These are phyloP conservation scores for Camellia granthamiana DNA, from an alignment of 148 eudicot genomes.

Conservation along the genomic window DNA sequence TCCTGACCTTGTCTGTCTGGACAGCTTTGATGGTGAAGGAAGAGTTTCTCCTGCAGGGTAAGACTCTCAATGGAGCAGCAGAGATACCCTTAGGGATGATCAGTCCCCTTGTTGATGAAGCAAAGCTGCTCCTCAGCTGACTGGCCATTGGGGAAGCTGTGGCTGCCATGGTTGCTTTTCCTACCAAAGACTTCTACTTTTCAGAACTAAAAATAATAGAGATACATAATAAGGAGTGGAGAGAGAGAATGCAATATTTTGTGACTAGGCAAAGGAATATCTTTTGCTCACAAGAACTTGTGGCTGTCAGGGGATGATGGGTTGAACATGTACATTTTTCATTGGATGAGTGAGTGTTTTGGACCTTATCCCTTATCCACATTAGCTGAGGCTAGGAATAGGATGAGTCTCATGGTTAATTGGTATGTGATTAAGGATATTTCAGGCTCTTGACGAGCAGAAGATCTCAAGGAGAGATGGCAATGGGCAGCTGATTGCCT, in stretches of 20 bases:
- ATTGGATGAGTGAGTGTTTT: slow-evolving; percentile 24
- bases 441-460: too few relatives aligned
- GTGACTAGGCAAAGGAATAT: slow-evolving; percentile 14
- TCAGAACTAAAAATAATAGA: not conserved
- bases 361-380: slow-evolving; percentile 36
- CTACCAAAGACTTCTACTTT: not conserved
- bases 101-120: slow-evolving; percentile 38
- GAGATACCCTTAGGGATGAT: slow-evolving; percentile 46
- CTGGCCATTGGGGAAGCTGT: slow-evolving; percentile 52
- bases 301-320: slow-evolving; percentile 22
- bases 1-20: slow-evolving; percentile 47
- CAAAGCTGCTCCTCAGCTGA: slow-evolving; percentile 46
- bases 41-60: slow-evolving; percentile 33
- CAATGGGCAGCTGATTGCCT: too few relatives aligned
- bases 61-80: slow-evolving; percentile 40
- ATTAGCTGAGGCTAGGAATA: not conserved
- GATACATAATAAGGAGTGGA: not conserved
- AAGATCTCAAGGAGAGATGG: too few relatives aligned
- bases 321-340: slow-evolving; percentile 11
- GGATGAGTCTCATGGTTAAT: not conserved
- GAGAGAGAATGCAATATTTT: slow-evolving; percentile 4
- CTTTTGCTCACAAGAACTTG: slow-evolving; percentile 19
- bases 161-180: slow-evolving; percentile 25
- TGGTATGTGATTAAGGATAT: too few relatives aligned
- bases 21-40: slow-evolving; percentile 45